phyloP scores from a whole-genome alignment of 2,329 filamentous ascomycete genomes.

The Neofusicoccum sp. region DNA sequence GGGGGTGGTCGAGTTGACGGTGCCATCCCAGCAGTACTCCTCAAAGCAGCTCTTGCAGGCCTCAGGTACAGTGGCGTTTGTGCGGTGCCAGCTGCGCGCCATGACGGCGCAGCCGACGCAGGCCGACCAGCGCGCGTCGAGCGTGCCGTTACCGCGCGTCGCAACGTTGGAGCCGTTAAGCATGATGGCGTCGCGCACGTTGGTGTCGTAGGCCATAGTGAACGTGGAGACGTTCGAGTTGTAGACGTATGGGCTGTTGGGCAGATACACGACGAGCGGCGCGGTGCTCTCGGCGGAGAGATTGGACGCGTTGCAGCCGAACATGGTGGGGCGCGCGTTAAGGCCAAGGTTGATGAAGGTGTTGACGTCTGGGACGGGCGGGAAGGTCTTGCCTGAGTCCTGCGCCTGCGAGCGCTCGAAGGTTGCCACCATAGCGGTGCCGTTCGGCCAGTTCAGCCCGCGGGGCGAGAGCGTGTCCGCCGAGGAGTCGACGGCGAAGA shows the following conservation, averaged over 20 bases:
- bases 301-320: conserved; percentile 71
- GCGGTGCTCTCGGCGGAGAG: conserved; percentile 48
- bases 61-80: conserved; percentile 64
- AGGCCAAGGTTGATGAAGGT: conserved; percentile 76
- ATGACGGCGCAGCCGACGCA: conserved; percentile 90
- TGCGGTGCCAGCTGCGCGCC: conserved; percentile 70
- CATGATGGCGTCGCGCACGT: conserved; percentile 75
- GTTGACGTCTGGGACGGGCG: conserved; percentile 68
- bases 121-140: conserved; percentile 70
- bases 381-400: conserved; percentile 68
- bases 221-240: conserved; percentile 80
- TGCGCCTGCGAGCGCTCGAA: conserved; percentile 66
- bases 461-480: conserved; percentile 59
- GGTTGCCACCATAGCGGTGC: conserved; percentile 69
- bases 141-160: conserved; percentile 77
- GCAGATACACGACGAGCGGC: conserved; percentile 82
- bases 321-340: conserved; percentile 74
- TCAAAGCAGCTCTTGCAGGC: conserved; percentile 75
- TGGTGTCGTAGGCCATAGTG: conserved; percentile 60
- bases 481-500: conserved; percentile 77
- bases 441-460: conserved; percentile 68
- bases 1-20: conserved; percentile 41
- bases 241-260: conserved; percentile 77
- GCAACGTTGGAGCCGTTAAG: conserved; percentile 83
- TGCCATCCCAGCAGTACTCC: conserved; percentile 94